Conservation (phyloP, 306 rosid genomes). For the Echinosophora koreensis region DNA sequence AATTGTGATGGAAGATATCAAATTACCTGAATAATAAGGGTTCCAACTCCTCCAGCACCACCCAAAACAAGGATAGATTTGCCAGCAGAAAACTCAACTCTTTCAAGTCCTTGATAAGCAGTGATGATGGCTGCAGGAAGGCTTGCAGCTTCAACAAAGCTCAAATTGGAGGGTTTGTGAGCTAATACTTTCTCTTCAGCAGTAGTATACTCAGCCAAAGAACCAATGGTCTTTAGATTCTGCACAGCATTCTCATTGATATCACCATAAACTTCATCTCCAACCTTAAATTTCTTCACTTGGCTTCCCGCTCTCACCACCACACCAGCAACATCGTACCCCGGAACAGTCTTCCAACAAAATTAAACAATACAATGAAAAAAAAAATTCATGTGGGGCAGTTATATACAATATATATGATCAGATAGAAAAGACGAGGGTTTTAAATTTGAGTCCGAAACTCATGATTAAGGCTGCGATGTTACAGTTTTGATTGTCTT, state of each 20-base stretch:
- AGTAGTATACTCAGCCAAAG: slow-evolving; percentile 70
- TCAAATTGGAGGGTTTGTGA: slow-evolving; percentile 66
- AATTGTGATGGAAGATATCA: not conserved
- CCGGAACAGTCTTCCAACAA: slow-evolving; percentile 55
- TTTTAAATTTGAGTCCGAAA: too few species aligned
- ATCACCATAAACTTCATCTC: slow-evolving; percentile 75
- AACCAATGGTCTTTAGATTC: slow-evolving; percentile 51
- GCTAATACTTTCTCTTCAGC: slow-evolving; percentile 66
- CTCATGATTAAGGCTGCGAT: too few species aligned
- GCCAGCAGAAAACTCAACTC: slow-evolving; percentile 50
- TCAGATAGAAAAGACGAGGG: too few species aligned
- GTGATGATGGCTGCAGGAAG: slow-evolving; percentile 70
- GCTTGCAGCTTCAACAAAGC: slow-evolving; percentile 71
- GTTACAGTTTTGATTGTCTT: too few species aligned
- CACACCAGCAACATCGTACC: slow-evolving; percentile 73
- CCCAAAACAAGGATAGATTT: slow-evolving; percentile 73
- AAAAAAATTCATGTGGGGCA: too few species aligned
- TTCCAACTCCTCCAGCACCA: slow-evolving; percentile 81
- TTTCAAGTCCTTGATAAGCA: slow-evolving; percentile 70
- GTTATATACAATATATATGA: too few species aligned
- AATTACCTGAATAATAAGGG: slow-evolving; percentile 61
- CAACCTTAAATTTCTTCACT: slow-evolving; percentile 67
- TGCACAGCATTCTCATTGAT: slow-evolving; percentile 49
- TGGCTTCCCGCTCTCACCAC: slow-evolving; percentile 66
- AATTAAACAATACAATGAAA: not conserved